A percentile compares a stretch with the other conserved stretches of the same genome.
Conservation (phyloP, 2,329 filamentous ascomycete genomes). For the Pseudopyricularia javanii region DNA sequence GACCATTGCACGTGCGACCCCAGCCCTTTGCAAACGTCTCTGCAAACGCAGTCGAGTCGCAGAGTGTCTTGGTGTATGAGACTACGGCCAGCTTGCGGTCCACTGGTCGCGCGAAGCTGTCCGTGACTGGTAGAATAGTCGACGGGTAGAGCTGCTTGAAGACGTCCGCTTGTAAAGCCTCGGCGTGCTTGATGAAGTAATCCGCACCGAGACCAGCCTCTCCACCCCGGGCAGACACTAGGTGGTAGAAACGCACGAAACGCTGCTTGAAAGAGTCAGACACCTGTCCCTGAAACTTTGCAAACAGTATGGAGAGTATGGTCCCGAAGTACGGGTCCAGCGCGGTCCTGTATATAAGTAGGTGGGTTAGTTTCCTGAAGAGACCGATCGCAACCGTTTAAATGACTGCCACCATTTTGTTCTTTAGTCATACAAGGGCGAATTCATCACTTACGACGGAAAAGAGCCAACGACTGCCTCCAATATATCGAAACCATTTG, state of each 20-base stretch:
- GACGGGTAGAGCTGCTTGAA: slow-evolving; percentile 78
- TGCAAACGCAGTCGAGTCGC: slow-evolving; percentile 75
- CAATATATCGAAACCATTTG: slow-evolving; percentile 78
- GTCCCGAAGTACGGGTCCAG: slow-evolving; percentile 68
- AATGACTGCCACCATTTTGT: too few species aligned
- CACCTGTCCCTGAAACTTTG: slow-evolving; percentile 53
- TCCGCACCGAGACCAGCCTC: slow-evolving; percentile 81
- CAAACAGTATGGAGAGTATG: slow-evolving; percentile 73
- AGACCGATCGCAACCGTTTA: neutral
- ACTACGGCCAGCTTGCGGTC: slow-evolving; percentile 92
- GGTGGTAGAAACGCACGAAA: slow-evolving; percentile 90
- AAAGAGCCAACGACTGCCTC: slow-evolving; percentile 68
- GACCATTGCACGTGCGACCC: slow-evolving; percentile 77
- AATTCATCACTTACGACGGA: slow-evolving; percentile 43
- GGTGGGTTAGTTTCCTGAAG: neutral
- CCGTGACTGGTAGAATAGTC: slow-evolving; percentile 79
- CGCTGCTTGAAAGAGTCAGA: slow-evolving; percentile 74
- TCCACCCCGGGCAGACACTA: slow-evolving; percentile 61
- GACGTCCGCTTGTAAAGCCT: slow-evolving; percentile 65
- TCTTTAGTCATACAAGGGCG: neutral
- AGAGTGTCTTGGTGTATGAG: slow-evolving; percentile 83
- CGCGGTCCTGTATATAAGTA: slow-evolving; percentile 31
- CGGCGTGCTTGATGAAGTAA: slow-evolving; percentile 78
- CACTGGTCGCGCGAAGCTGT: slow-evolving; percentile 73
- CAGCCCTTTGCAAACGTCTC: slow-evolving; percentile 78